Evolutionary conservation across 2,329 filamentous ascomycete species (phyloP), one percentile per base, ranked within the genome.

Genomic region (Clonostachys rosea): DNA sequence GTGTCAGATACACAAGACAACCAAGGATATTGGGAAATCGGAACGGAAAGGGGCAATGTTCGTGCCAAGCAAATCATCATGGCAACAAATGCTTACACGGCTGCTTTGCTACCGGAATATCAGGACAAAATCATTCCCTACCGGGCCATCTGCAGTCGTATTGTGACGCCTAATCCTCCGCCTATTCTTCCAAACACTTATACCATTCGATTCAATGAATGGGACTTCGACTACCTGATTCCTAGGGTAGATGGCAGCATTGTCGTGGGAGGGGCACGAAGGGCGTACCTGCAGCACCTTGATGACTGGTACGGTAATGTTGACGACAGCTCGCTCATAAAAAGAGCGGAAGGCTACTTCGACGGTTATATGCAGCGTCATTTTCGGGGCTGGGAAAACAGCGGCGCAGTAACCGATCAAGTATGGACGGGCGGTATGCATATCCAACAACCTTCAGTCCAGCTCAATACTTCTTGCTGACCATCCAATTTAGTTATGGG

Each of bases 351-450:
- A 35, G 42, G 58, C 20, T 72, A 78, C 54, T 79, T 76, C 50
- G 62, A 71, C 18, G 62, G 62, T 0, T 75, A 74, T 46, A 78
- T 78, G 68, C 69, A 73, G 49, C 57, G 64, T 5, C 65, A 66
- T 43, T 78, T 77, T 46, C 56, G 50, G 1, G 75, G 75, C 1
- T 80, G 75, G 76, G 70, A 76, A 43, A 52, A 67, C 4, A 70
- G 60, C 18, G 60, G 58, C 6, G 70, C 68, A 5, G 43, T 57
- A 40, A 52, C 60, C 2, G 56, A 60, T 24, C 54, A 55, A 2
- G 51, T 69, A 3, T 70, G 66, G 73, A 71, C 66, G 5, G 71
- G 66, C 14, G 70, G 60, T 13, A 37, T 46, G 14, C 37, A 34
- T 12, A 17, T 37, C 13, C 12, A 18, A 9, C 30, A 36, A 13